Evolutionary conservation across 257 asterid species (phyloP).

Genomic region (Solanum sitiens): DNA sequence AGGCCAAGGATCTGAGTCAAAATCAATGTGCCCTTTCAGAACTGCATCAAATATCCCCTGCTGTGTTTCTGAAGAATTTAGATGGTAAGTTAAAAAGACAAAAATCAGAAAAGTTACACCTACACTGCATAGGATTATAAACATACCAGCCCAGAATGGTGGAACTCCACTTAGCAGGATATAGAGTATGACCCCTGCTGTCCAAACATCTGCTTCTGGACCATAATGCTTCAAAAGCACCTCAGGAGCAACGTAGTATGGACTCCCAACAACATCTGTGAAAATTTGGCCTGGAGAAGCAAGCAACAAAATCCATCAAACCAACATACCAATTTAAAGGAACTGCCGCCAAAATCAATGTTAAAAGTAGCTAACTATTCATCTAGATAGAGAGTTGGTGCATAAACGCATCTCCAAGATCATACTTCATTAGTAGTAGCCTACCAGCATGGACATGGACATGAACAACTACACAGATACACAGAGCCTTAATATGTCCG

Average conservation of each 20-base stretch:
- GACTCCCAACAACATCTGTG: constrained; percentile 95
- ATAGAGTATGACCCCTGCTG: constrained; percentile 87
- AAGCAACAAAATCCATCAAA: neutral
- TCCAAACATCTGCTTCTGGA: constrained; percentile 95
- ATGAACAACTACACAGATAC: neutral
- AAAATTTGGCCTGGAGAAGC: constrained; percentile 64
- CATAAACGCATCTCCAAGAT: neutral
- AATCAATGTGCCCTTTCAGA: constrained; percentile 68
- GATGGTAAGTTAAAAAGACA: constrained; percentile 8
- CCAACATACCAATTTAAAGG: neutral
- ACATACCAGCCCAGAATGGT: constrained; percentile 95
- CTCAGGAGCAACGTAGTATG: constrained; percentile 95
- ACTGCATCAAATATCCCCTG: constrained; percentile 90
- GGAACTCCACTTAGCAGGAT: constrained; percentile 90
- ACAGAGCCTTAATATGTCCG: neutral
- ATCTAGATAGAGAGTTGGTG: neutral
- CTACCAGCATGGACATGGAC: neutral
- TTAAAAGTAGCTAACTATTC: neutral
- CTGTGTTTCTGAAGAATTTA: constrained; percentile 56
- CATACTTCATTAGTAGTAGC: neutral
- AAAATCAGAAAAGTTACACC: neutral
- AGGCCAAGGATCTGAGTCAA: constrained; percentile 86
- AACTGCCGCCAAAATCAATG: neutral
- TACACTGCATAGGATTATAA: neutral
- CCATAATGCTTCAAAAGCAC: constrained; percentile 86